A percentile compares a stretch with the other conserved stretches of the same genome.
Evolutionary conservation across 2,329 filamentous ascomycete genomes (phyloP).

Genomic region (Lasiodiplodia sp.): DNA sequence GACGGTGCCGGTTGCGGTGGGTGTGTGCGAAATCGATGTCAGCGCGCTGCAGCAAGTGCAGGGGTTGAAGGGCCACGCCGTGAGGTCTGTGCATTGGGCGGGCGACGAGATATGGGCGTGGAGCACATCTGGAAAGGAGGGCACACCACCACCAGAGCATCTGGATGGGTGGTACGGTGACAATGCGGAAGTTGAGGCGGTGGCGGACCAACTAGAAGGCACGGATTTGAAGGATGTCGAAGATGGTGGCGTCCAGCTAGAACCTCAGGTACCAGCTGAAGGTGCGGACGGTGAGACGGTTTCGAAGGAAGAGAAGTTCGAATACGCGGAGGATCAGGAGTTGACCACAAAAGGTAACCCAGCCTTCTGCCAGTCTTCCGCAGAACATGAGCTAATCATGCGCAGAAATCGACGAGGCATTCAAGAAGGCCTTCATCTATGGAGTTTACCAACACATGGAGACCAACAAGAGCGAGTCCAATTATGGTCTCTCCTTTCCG

Average conservation of each 20-base stretch:
- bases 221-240: slow-evolving; percentile 54
- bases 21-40: slow-evolving; percentile 70
- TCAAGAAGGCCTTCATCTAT: slow-evolving; percentile 69
- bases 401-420: slow-evolving; percentile 72
- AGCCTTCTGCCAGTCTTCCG: background rate
- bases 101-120: slow-evolving; percentile 74
- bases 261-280: slow-evolving; percentile 41
- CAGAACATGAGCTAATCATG: background rate
- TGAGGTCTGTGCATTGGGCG: slow-evolving; percentile 71
- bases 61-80: slow-evolving; percentile 69
- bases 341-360: slow-evolving; percentile 63
- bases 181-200: slow-evolving; percentile 43
- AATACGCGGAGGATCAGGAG: slow-evolving; percentile 53
- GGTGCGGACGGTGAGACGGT: slow-evolving; percentile 45
- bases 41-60: slow-evolving; percentile 62
- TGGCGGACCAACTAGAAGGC: slow-evolving; percentile 51
- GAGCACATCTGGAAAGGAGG: slow-evolving; percentile 62
- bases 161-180: slow-evolving; percentile 58
- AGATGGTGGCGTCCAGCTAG: slow-evolving; percentile 55
- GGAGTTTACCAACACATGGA: slow-evolving; percentile 67
- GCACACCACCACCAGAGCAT: slow-evolving; percentile 59
- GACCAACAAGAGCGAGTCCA: slow-evolving; percentile 59
- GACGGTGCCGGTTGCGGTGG: slow-evolving; percentile 69
- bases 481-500: slow-evolving; percentile 66
- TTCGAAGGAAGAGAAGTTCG: slow-evolving; percentile 42